Evolutionary conservation across 306 rosid species (phyloP), one percentile per base, ranked within the genome.

Genomic region (Begonia loranthoides): DNA sequence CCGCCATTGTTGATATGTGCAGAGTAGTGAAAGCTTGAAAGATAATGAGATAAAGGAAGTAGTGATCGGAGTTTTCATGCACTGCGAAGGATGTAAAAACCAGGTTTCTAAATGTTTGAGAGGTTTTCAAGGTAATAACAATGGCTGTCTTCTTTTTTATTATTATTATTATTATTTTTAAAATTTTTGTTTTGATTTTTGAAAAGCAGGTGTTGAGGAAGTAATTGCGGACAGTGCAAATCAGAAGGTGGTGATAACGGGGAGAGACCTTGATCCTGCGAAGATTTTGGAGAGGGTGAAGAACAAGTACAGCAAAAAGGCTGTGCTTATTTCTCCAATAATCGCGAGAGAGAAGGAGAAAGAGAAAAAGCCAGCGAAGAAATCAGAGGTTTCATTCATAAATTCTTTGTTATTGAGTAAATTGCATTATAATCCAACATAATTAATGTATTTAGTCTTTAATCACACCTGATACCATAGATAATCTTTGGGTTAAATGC

Each of bases 281-380:
- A 62, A 64, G 56, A 71, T 80, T 45, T 66, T 85, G 60, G 72
- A 71, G 55, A 76, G 72, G 55, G 69, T 85, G 17, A 59, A 50
- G 60, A 79, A 65, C 41, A 85, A 90, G 43, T 82, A 52, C 44
- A 78, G 77, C 58, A 82, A 72, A 73, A 79, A 85, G 52, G 85
- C 67, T 1, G 77, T 76, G 53, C 60, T 90, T 0, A 64, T 90
- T 51, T 72, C 72, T 56, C 97, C 95, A 15, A 73, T 45, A 16
- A 76, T 45, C 24, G 61, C 66, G 4, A 66, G 15, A 15, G 56
- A 66, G 4, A 55, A 58, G 22, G 41, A 53, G 13, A 48, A 59
- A 15, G 61, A 60, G 51, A 62, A 70, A 15, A 50, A 33, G 12
- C 40, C 57, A 4, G 56, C 62, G 22, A 69, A 72, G 16, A 69